Conservation (phyloP, 2,329 filamentous ascomycete genomes). For the Purpureocillium takamizusanense region DNA sequence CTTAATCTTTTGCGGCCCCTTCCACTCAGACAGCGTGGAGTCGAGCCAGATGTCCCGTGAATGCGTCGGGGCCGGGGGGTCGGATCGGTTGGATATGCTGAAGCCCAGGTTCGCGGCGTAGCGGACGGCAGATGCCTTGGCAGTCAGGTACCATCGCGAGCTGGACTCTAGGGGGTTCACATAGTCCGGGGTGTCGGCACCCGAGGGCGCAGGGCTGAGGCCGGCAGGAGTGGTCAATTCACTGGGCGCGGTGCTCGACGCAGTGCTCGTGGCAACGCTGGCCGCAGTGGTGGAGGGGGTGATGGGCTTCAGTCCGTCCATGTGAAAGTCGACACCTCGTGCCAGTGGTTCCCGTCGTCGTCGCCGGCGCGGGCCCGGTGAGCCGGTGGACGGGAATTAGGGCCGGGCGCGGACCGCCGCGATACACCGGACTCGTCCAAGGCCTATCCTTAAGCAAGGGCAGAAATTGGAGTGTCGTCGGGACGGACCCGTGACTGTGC, state of each 20-base stretch:
- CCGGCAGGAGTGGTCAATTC: conserved; percentile 13
- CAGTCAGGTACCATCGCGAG: conserved; percentile 33
- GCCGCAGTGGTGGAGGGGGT: conserved; percentile 1
- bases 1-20: conserved; percentile 29
- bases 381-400: too few relatives aligned
- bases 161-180: conserved; percentile 33
- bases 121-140: conserved; percentile 32
- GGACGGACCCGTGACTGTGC: too few relatives aligned
- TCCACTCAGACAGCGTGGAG: conserved; percentile 27
- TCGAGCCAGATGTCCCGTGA: conserved; percentile 31
- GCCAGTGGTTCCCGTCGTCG: too few relatives aligned
- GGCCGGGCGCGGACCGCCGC: too few relatives aligned
- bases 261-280: conserved; percentile 2
- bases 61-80: conserved; percentile 28
- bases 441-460: too few relatives aligned
- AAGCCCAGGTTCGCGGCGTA: conserved; percentile 34
- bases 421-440: too few relatives aligned
- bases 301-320: conserved; percentile 7
- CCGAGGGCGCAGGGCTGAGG: conserved; percentile 19
- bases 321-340: not conserved
- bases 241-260: conserved; percentile 4
- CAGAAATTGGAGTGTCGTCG: too few relatives aligned
- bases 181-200: conserved; percentile 24
- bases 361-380: too few relatives aligned
- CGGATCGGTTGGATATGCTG: conserved; percentile 30